These are phyloP conservation scores for Coemansia sp. DNA, from an alignment of 192 early-diverging fungal species.

Conservation along the genomic window DNA sequence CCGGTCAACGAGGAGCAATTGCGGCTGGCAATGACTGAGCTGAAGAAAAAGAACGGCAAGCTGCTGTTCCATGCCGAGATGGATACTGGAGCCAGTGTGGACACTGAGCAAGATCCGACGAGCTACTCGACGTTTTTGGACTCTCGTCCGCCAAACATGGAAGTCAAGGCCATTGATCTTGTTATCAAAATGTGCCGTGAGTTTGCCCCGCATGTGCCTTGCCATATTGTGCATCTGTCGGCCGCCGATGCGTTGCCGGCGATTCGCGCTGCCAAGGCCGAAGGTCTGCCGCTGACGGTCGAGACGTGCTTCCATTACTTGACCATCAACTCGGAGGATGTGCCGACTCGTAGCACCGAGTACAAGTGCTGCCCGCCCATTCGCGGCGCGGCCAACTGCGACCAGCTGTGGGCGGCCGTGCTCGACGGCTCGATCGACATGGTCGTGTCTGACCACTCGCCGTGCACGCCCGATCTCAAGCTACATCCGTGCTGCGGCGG, in stretches of 20 bases:
- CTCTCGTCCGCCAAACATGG: conserved; percentile 70
- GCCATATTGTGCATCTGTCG: conserved; percentile 83
- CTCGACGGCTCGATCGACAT: conserved; percentile 78
- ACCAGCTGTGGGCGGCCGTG: conserved; percentile 70
- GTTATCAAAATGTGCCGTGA: conserved; percentile 69
- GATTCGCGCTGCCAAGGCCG: conserved; percentile 68
- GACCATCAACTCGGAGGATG: conserved; percentile 63
- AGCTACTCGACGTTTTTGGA: conserved; percentile 67
- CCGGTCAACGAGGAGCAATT: conserved; percentile 71
- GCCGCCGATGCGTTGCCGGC: conserved; percentile 71
- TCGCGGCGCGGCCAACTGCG: conserved; percentile 67
- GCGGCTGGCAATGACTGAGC: conserved; percentile 64
- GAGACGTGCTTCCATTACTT: conserved; percentile 87
- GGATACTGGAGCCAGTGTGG: conserved; percentile 39
- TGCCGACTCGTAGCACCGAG: conserved; percentile 71
- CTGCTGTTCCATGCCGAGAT: conserved; percentile 83
- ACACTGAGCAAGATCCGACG: conserved; percentile 54
- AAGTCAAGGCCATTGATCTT: conserved; percentile 72
- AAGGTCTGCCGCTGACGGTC: conserved; percentile 70
- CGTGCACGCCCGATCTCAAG: conserved; percentile 78
- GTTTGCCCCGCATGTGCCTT: conserved; percentile 64
- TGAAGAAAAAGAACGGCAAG: conserved; percentile 57
- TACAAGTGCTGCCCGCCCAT: conserved; percentile 88
- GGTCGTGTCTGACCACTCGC: conserved; percentile 82
- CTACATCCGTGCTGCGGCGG: conserved; percentile 54